Conservation (phyloP, 441 rosid genomes). For the Gossypium schwendimanii region DNA sequence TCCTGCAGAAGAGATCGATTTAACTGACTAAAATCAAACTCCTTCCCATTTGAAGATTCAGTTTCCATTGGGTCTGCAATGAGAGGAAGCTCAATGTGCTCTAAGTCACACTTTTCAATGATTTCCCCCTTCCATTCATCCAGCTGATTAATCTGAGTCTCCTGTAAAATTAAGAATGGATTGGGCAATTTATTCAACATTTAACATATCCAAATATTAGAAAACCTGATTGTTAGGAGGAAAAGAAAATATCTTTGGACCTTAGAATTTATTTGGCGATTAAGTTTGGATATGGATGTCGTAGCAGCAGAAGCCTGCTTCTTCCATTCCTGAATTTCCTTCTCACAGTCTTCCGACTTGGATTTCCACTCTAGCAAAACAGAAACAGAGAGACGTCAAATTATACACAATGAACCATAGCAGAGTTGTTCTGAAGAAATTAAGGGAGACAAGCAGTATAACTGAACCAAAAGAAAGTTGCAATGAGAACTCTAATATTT, state of each 20-base stretch:
- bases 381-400: constrained; percentile 9
- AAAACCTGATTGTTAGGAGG: constrained; percentile 10
- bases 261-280: constrained; percentile 78
- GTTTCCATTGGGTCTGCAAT: constrained; percentile 70
- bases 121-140: constrained; percentile 68
- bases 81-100: constrained; percentile 66
- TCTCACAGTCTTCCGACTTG: constrained; percentile 85
- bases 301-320: constrained; percentile 77
- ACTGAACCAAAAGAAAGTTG: constrained; percentile 4
- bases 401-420: not conserved
- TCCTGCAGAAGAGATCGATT: constrained; percentile 74
- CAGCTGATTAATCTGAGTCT: constrained; percentile 70
- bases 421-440: not conserved
- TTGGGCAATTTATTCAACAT: constrained; percentile 13
- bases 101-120: constrained; percentile 78
- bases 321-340: constrained; percentile 86
- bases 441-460: not conserved
- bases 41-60: constrained; percentile 53
- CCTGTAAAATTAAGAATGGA: constrained; percentile 45
- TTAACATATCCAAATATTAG: not conserved
- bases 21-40: constrained; percentile 73
- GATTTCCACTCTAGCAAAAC: constrained; percentile 65
- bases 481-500: not conserved
- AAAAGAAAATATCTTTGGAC: constrained; percentile 28
- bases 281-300: constrained; percentile 71